Conservation (phyloP, 2,329 filamentous ascomycete species). For the Coccinonectria pachysandricola region DNA sequence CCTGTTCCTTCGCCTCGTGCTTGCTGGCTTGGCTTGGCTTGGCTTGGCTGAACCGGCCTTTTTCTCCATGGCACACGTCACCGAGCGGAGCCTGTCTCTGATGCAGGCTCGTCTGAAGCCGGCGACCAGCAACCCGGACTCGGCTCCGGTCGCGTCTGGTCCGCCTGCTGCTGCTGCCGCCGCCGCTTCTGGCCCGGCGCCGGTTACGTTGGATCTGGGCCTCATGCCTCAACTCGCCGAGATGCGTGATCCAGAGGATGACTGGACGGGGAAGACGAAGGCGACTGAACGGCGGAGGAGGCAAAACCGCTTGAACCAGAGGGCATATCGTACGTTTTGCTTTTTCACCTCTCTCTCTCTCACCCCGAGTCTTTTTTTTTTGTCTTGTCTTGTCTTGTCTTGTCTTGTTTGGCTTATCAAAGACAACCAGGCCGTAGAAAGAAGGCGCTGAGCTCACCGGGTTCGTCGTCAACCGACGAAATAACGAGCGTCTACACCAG, state of each 20-base stretch:
- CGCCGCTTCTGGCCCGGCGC: neutral
- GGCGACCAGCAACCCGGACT: conserved; percentile 3
- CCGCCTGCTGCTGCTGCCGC: too few relatives aligned
- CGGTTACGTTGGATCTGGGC: conserved; percentile 2
- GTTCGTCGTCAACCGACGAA: too few relatives aligned
- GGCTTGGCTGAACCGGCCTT: too few relatives aligned
- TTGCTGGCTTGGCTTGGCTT: too few relatives aligned
- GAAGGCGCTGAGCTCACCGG: too few relatives aligned
- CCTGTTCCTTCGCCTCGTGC: too few relatives aligned
- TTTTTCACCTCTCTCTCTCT: too few relatives aligned
- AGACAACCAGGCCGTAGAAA: too few relatives aligned
- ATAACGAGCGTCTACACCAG: too few relatives aligned
- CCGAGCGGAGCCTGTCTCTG: neutral
- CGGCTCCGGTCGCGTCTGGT: neutral
- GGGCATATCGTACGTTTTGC: conserved; percentile 13
- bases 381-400: too few relatives aligned
- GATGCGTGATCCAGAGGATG: conserved; percentile 9
- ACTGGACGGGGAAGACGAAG: conserved; percentile 16
- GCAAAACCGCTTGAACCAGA: conserved; percentile 16
- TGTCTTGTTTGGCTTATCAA: too few relatives aligned
- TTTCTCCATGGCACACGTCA: too few relatives aligned
- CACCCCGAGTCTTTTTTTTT: conserved; percentile 5
- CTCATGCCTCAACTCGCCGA: conserved; percentile 9
- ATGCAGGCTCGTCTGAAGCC: conserved; percentile 1
- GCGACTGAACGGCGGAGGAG: conserved; percentile 12